phyloP scores from a whole-genome alignment of 108 stramenopile genomes.

The Epithemia pelagica region DNA sequence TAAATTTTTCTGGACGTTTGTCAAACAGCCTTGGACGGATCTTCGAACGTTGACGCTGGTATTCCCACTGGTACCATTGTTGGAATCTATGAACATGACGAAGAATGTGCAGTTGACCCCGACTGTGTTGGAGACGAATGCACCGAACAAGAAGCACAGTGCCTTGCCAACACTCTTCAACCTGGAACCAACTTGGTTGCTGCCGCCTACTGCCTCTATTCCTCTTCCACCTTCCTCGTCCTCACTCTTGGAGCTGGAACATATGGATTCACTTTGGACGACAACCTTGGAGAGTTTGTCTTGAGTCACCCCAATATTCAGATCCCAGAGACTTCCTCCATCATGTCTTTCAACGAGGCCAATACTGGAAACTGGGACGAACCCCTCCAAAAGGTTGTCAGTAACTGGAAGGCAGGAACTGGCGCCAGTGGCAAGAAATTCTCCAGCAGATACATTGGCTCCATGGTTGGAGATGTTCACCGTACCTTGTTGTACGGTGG shows the following conservation, averaged over 20 bases:
- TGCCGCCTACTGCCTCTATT: conserved; percentile 93
- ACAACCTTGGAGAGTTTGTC: conserved; percentile 91
- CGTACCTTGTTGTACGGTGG: conserved; percentile 96
- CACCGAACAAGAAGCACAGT: conserved; percentile 39
- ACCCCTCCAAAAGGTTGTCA: conserved; percentile 54
- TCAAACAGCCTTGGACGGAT: conserved; percentile 83
- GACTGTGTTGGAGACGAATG: conserved; percentile 34
- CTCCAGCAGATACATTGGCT: conserved; percentile 90
- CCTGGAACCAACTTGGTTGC: conserved; percentile 86
- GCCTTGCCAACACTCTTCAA: conserved; percentile 80
- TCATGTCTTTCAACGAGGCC: conserved; percentile 94
- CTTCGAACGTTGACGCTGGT: conserved; percentile 94
- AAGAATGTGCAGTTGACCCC: conserved; percentile 41
- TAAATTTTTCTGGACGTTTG: too few relatives aligned
- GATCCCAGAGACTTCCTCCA: conserved; percentile 76
- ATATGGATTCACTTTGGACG: conserved; percentile 92
- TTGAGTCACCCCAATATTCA: conserved; percentile 77
- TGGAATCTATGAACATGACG: conserved; percentile 77
- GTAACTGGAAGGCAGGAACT: conserved; percentile 55
- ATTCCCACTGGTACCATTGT: conserved; percentile 95
- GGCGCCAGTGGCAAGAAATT: conserved; percentile 48
- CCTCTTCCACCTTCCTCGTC: conserved; percentile 92
- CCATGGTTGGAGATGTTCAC: conserved; percentile 98
- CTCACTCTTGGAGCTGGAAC: conserved; percentile 80
- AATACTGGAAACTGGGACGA: conserved; percentile 82